phyloP scores from a whole-genome alignment of 208 protist genomes.

The Eutreptiella sp. region DNA sequence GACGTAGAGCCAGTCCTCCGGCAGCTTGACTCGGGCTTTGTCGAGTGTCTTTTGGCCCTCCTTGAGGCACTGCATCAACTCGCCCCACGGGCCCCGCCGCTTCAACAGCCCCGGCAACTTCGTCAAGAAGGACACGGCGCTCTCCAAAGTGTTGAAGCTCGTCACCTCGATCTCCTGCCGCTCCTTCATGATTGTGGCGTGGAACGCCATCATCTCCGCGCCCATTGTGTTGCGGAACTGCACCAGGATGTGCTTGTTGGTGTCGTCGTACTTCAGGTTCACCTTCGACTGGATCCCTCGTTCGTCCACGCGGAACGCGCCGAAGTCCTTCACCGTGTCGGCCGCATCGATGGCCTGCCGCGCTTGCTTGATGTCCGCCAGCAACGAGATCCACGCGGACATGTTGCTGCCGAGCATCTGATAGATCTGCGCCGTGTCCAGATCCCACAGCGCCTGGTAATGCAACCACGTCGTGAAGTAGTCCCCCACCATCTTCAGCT shows the following conservation, averaged over 20 bases:
- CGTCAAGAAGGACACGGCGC: conserved; percentile 82
- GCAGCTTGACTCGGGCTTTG: conserved; percentile 67
- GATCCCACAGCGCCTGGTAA: conserved; percentile 78
- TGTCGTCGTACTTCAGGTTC: conserved; percentile 72
- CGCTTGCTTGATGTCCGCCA: conserved; percentile 52
- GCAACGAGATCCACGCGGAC: conserved; percentile 45
- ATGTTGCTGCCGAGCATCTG: conserved; percentile 52
- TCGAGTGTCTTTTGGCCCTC: conserved; percentile 74
- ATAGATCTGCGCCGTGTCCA: conserved; percentile 47
- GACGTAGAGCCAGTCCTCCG: conserved; percentile 79
- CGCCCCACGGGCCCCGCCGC: conserved; percentile 41
- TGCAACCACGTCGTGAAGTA: conserved; percentile 68
- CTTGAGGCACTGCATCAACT: conserved; percentile 48
- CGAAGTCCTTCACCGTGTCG: conserved; percentile 50
- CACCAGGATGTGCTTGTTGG: conserved; percentile 62
- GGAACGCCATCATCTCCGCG: conserved; percentile 50
- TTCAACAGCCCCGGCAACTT: conserved; percentile 54
- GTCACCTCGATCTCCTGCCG: conserved; percentile 50
- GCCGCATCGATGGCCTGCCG: conserved; percentile 56
- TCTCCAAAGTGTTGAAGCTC: conserved; percentile 53
- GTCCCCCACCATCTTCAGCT: conserved; percentile 34
- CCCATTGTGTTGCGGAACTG: conserved; percentile 73
- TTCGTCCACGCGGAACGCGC: conserved; percentile 56
- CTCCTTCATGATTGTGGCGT: conserved; percentile 47
- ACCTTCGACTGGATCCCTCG: conserved; percentile 61